A percentile compares a stretch with the other conserved stretches of the same genome.
Conservation (phyloP, 2,329 filamentous ascomycete species). For the Colletotrichum sp. region DNA sequence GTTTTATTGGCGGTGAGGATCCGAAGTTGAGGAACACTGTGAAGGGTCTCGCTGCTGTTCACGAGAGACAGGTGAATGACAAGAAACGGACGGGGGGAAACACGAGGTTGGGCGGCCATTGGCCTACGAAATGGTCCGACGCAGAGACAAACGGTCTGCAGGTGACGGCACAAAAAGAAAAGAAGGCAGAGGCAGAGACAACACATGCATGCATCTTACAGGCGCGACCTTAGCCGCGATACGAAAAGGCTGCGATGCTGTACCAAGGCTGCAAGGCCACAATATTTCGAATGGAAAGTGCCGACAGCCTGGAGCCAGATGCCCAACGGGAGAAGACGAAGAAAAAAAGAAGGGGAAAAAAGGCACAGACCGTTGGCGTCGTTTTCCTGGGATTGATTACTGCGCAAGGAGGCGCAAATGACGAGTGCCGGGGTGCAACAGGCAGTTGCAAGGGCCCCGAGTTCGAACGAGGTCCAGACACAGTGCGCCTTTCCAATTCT, state of each 20-base stretch:
- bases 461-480: slow-evolving; percentile 4
- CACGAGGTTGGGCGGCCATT: background rate
- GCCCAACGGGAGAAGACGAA: background rate
- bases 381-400: slow-evolving; percentile 11
- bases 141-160: slow-evolving; percentile 5
- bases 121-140: background rate
- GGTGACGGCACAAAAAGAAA: background rate
- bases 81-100: background rate
- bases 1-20: background rate
- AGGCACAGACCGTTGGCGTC: slow-evolving; percentile 9
- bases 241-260: background rate
- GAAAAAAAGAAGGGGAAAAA: background rate
- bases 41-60: background rate
- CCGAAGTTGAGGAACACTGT: background rate
- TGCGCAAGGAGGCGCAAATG: slow-evolving; percentile 10
- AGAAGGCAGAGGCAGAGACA: background rate
- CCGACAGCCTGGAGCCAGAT: background rate
- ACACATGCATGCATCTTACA: background rate
- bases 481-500: background rate
- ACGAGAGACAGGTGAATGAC: background rate
- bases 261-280: background rate
- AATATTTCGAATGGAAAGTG: background rate
- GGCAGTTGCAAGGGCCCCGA: background rate
- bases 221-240: background rate
- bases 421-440: slow-evolving; percentile 5